Evolutionary conservation across 352 stramenopile species (phyloP), one percentile per base, ranked within the genome.

Genomic region (Thalassiosira hispida): DNA sequence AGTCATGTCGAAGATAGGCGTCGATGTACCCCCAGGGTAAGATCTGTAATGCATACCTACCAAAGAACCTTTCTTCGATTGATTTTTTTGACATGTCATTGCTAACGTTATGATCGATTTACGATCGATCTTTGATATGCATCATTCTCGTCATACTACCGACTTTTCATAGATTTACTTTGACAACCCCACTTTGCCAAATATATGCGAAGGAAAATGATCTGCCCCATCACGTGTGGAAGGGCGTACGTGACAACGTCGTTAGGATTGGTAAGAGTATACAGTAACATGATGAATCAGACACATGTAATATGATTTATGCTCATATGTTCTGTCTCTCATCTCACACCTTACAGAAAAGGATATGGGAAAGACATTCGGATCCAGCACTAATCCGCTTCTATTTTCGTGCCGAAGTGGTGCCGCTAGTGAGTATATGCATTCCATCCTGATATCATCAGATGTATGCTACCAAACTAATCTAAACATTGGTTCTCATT

Each of bases 351-450:
- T 42, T 11, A 40, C 47, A 40, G 90, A 96, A 70, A 84, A 82
- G 11, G 84, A 93, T 60, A 93, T 90, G 53, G 91, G 85, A 18
- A 89, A 89, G 38, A 83, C 77, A 29, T 95, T 94, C 77, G 92
- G 90, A 44, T 88, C 94, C 46, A 70, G 62, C 31, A 51, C 73
- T 5, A 86, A 92, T 77, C 89, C 90, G 35, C 84, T 95, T 40
- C 80, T 95, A n/a, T 89, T 96, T 20, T 94, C 88, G 9, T 91
- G 93, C 51, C 75, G 92, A 31, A 93, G 82, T 49, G 89, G 90
- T 18, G 91, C 90, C 31, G 85, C 85, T 56, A 85, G 77, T 84
- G 46, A 84, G 76, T 84, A 46, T 53, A n/a, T n/a, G 6, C 3
- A 66, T 20, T 11, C 5, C 53, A 47, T 27, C n/a, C n/a, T n/a